Evolutionary conservation across 1,284 basidiomycete genomes (phyloP).

Genomic region (Apiotrichum veenhuisii): DNA sequence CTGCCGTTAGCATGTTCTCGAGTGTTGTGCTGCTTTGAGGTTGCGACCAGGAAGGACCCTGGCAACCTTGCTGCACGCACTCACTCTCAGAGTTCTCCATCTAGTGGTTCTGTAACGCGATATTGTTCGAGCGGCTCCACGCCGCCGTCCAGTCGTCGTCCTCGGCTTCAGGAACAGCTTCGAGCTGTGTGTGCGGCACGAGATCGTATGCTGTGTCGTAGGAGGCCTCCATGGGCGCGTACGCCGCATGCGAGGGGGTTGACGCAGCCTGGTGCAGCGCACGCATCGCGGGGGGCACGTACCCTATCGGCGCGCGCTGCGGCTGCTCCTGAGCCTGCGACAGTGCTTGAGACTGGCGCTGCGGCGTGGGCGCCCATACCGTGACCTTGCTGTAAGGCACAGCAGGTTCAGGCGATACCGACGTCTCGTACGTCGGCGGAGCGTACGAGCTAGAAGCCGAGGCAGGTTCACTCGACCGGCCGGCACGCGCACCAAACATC

Average conservation of each 20-base stretch:
- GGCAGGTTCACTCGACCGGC: no score
- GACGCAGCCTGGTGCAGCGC: not conserved
- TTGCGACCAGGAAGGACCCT: no score
- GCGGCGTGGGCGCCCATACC: slow-evolving; percentile 9
- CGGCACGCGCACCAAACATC: not conserved
- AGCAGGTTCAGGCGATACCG: not conserved
- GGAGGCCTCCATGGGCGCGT: not conserved
- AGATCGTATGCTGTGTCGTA: not conserved
- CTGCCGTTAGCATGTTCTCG: no score
- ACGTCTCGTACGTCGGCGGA: not conserved
- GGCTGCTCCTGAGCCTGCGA: no score
- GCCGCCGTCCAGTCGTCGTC: slow-evolving; percentile 3
- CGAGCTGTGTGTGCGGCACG: not conserved
- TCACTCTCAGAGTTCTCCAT: not conserved
- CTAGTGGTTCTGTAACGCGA: not conserved
- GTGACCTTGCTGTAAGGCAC: slow-evolving; percentile 1
- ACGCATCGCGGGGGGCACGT: slow-evolving; percentile 2
- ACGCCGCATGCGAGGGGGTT: not conserved
- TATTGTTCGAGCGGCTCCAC: slow-evolving; percentile 2
- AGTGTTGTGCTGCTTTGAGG: no score
- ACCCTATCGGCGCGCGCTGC: not conserved
- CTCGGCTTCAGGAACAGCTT: not conserved
- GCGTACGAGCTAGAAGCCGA: no score
- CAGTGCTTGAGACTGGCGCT: not conserved
- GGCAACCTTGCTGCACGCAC: no score